phyloP scores from a whole-genome alignment of 2,329 filamentous ascomycete genomes.

The Talaromyces sp. region DNA sequence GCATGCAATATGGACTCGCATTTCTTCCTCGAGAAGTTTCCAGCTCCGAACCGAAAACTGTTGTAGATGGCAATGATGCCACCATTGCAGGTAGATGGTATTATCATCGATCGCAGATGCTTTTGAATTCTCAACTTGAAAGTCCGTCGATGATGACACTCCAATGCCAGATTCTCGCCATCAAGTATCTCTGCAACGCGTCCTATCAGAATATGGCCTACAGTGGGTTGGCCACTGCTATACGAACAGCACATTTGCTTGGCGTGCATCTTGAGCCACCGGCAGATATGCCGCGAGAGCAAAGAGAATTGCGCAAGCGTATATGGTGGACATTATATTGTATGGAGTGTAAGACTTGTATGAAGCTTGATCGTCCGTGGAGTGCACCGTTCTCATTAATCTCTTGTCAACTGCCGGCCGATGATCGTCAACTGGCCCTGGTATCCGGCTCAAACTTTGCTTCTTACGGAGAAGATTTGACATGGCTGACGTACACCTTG shows the following conservation, averaged over 20 bases:
- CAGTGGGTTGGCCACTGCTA: constrained; percentile 37
- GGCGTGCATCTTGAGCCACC: constrained; percentile 50
- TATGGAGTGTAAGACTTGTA: constrained; percentile 47
- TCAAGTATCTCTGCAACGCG: constrained; percentile 47
- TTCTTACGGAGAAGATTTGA: constrained; percentile 31
- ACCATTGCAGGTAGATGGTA: constrained; percentile 46
- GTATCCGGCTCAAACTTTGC: constrained; percentile 33
- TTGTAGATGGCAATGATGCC: constrained; percentile 32
- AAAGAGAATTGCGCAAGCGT: constrained; percentile 47
- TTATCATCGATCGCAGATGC: constrained; percentile 47
- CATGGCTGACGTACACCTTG: constrained; percentile 39
- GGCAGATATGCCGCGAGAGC: constrained; percentile 26
- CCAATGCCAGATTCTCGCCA: constrained; percentile 47
- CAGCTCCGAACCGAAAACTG: constrained; percentile 7
- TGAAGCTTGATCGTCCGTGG: constrained; percentile 49
- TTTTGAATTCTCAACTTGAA: constrained; percentile 47
- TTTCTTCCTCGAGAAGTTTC: constrained; percentile 17
- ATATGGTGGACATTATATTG: constrained; percentile 54
- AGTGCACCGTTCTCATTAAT: constrained; percentile 32
- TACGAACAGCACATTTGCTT: constrained; percentile 47
- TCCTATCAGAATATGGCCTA: constrained; percentile 51
- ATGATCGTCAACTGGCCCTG: constrained; percentile 31
- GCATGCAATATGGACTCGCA: constrained; percentile 48
- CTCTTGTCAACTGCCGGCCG: constrained; percentile 38
- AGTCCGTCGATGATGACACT: constrained; percentile 48